These are phyloP conservation scores for Aureobasidium sp. DNA, from an alignment of 2,329 filamentous ascomycete genomes.

Conservation along the genomic window DNA sequence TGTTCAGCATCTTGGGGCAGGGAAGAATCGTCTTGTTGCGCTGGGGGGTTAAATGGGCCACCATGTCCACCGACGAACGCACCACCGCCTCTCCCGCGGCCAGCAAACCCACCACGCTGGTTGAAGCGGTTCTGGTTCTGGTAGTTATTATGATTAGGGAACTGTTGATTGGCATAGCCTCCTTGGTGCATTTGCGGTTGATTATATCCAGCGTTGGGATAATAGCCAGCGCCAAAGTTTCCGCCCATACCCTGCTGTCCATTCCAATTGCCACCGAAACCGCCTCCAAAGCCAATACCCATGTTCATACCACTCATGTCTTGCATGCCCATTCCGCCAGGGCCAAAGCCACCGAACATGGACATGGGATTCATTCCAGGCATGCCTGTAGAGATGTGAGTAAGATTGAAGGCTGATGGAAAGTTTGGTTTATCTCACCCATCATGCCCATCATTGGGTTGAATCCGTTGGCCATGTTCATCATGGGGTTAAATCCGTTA, in stretches of 20 bases:
- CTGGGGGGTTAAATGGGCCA: conserved; percentile 23
- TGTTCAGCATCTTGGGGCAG: background rate
- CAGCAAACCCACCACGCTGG: conserved; percentile 48
- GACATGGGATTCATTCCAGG: conserved; percentile 72
- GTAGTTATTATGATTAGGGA: conserved; percentile 52
- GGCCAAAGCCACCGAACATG: conserved; percentile 70
- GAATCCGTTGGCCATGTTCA: conserved; percentile 63
- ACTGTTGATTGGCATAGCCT: conserved; percentile 39
- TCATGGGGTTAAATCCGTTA: conserved; percentile 63
- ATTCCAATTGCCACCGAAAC: conserved; percentile 59
- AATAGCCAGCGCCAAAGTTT: conserved; percentile 65
- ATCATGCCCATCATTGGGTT: conserved; percentile 97
- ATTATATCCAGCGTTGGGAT: conserved; percentile 48
- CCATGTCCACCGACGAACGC: conserved; percentile 25
- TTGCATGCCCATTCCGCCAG: conserved; percentile 73
- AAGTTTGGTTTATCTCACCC: conserved; percentile 55
- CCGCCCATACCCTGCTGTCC: conserved; percentile 63
- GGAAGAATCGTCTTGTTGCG: conserved; percentile 3
- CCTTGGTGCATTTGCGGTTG: conserved; percentile 40
- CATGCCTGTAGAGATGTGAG: conserved; percentile 52
- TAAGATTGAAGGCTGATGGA: background rate
- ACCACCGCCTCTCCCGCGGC: conserved; percentile 33
- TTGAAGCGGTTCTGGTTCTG: conserved; percentile 67
- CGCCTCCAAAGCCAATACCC: conserved; percentile 60
- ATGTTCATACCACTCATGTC: conserved; percentile 55